Percentiles rank a stretch among this genome's conserved stretches.
Conservation (phyloP, 179 eudicot genomes). For the Dionaea muscipula region DNA sequence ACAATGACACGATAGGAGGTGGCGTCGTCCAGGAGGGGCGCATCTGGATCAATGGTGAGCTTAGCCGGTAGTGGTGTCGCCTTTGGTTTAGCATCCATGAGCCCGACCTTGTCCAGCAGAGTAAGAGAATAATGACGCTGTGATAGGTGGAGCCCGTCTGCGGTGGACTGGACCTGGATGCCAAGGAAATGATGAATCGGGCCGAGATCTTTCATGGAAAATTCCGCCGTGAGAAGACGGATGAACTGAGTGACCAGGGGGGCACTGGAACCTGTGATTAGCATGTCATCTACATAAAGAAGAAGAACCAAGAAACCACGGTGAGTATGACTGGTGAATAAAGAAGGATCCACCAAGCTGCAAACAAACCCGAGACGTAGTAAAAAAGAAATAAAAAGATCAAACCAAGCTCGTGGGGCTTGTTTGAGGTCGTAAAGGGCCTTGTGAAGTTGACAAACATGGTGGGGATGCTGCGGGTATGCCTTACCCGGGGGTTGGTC, state of each 20-base stretch:
- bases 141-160: background rate
- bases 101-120: background rate
- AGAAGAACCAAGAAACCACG: no score
- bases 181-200: background rate
- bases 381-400: background rate
- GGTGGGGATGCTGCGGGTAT: background rate
- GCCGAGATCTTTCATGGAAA: background rate
- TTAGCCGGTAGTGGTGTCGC: background rate
- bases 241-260: background rate
- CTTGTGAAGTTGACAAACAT: no score
- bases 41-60: background rate
- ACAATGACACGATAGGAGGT: background rate
- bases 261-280: background rate
- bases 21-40: background rate
- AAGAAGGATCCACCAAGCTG: background rate
- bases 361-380: background rate
- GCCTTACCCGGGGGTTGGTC: background rate
- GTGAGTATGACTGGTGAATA: background rate
- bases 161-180: background rate
- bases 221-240: background rate
- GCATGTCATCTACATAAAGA: no score
- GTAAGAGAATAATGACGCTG: background rate
- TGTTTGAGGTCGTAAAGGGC: conserved; percentile 2
- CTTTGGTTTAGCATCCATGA: background rate
- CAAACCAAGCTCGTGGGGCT: no score